phyloP scores from a whole-genome alignment of 352 stramenopile species.

The Lagenidium sp. region DNA sequence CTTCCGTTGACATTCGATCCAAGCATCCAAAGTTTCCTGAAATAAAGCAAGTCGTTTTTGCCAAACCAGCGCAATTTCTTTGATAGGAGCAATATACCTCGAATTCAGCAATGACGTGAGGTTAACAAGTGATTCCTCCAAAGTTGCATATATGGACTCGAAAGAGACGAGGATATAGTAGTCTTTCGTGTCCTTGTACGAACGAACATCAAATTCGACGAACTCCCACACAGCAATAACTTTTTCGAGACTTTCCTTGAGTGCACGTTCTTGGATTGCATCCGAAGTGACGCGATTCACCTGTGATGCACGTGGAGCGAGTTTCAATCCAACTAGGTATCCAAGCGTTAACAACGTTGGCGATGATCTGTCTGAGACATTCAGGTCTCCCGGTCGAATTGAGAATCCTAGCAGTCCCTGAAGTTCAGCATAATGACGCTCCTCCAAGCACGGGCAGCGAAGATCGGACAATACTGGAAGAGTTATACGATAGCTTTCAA shows the following conservation, averaged over 20 bases:
- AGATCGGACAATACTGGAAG: constrained; percentile 70
- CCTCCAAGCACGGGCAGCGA: constrained; percentile 45
- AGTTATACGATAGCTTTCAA: constrained; percentile 77
- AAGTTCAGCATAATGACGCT: constrained; percentile 48
- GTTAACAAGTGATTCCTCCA: constrained; percentile 88
- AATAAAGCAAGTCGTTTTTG: constrained; percentile 60
- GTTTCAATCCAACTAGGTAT: constrained; percentile 70
- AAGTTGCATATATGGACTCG: constrained; percentile 64
- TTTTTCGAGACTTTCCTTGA: constrained; percentile 89
- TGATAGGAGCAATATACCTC: constrained; percentile 80
- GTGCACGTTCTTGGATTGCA: constrained; percentile 73
- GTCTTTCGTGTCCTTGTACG: constrained; percentile 89
- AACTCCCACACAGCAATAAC: constrained; percentile 74
- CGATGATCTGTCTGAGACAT: not conserved
- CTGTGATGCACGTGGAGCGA: constrained; percentile 59
- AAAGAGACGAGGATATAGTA: constrained; percentile 74
- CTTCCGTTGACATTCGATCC: constrained; percentile 71
- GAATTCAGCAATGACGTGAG: constrained; percentile 87
- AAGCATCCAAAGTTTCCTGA: constrained; percentile 76
- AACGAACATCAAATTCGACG: constrained; percentile 82
- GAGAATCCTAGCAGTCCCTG: constrained; percentile 68
- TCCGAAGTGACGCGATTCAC: constrained; percentile 82
- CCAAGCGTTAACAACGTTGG: constrained; percentile 62
- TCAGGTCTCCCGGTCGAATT: constrained; percentile 20
- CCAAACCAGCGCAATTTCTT: constrained; percentile 56